Evolutionary conservation across 2,329 filamentous ascomycete species (phyloP).

Genomic region (Colletotrichum sp.): DNA sequence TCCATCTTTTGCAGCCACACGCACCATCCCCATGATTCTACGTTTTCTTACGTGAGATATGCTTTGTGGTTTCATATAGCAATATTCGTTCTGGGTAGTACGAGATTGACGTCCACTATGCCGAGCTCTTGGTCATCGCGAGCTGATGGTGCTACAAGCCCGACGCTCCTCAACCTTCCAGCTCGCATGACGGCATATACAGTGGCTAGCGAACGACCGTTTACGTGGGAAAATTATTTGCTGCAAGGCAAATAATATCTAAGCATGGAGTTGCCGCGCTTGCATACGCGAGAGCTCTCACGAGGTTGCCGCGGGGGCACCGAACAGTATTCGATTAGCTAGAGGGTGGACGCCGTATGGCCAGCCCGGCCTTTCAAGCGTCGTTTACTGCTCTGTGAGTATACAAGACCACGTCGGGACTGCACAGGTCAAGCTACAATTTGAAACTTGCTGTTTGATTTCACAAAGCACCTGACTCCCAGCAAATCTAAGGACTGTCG

Average conservation of each 20-base stretch:
- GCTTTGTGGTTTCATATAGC: background rate
- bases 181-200: background rate
- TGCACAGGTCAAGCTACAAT: background rate
- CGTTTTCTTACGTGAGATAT: background rate
- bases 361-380: background rate
- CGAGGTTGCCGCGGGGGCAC: background rate
- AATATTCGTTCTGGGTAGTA: background rate
- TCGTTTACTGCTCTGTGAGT: background rate
- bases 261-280: background rate
- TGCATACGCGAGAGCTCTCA: background rate
- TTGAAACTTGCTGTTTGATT: background rate
- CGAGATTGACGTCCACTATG: background rate
- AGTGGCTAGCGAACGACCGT: background rate
- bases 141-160: background rate
- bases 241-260: background rate
- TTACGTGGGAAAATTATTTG: background rate
- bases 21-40: background rate
- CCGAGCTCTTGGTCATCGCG: background rate
- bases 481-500: background rate
- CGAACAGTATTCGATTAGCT: background rate
- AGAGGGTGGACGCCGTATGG: background rate
- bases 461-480: background rate
- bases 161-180: background rate
- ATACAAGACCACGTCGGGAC: background rate
- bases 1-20: background rate